These are phyloP conservation scores for Rhamnella rubrinervis DNA, from an alignment of 331 rosid species.

Conservation along the genomic window DNA sequence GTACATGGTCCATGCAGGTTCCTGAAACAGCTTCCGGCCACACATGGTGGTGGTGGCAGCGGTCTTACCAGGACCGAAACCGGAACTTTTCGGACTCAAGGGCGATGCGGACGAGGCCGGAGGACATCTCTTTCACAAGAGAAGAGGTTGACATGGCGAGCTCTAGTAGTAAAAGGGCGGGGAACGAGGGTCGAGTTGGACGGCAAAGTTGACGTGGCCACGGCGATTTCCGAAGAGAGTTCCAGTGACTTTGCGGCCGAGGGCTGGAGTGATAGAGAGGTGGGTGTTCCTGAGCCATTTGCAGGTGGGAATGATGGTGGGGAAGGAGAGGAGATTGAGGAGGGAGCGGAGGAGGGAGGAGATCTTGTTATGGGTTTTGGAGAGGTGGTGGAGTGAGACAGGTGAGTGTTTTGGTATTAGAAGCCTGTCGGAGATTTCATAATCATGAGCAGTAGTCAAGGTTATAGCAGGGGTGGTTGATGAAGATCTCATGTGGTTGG, in stretches of 20 bases:
- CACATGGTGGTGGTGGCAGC: neutral
- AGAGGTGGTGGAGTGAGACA: conserved; percentile 6
- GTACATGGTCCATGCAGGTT: conserved; percentile 81
- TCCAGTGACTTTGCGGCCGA: conserved; percentile 70
- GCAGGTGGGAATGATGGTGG: conserved; percentile 56
- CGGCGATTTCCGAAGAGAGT: conserved; percentile 90
- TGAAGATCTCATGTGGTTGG: conserved; percentile 22
- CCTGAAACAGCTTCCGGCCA: conserved; percentile 51
- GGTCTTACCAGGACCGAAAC: neutral
- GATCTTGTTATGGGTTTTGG: conserved; percentile 38
- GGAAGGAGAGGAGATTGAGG: conserved; percentile 62
- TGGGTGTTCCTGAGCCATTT: conserved; percentile 66
- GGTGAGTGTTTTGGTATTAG: conserved; percentile 41
- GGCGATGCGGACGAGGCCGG: conserved; percentile 86
- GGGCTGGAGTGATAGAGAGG: conserved; percentile 50
- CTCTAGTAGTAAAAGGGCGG: conserved; percentile 71
- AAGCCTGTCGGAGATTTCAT: conserved; percentile 45
- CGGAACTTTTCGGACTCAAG: conserved; percentile 58
- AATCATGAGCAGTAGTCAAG: conserved; percentile 13
- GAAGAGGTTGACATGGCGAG: conserved; percentile 78
- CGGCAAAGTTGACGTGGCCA: conserved; percentile 75
- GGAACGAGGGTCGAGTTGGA: conserved; percentile 69
- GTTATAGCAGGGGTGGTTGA: conserved; percentile 18
- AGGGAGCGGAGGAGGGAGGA: conserved; percentile 62
- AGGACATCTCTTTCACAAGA: conserved; percentile 87